Evolutionary conservation across 1,139 yeast species (phyloP), one percentile per base, ranked within the genome.

Genomic region (Starmera stellimalicola): DNA sequence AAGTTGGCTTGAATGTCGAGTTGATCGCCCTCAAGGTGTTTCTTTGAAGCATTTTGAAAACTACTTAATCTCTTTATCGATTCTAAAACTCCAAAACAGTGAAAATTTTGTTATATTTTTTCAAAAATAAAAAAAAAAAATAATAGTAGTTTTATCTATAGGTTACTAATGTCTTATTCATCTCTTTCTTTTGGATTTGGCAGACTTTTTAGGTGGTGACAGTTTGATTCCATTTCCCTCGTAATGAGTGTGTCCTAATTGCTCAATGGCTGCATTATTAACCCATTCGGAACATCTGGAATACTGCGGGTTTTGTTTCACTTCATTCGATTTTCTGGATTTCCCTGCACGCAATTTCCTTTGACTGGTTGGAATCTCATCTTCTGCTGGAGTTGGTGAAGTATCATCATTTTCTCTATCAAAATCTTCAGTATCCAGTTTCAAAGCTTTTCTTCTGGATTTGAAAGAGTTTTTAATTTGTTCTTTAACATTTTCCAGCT

Each of bases 241-340:
- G 41, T 72, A 76, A 37, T 76, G 70, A 0, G 70, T 57, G 42
- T 64, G 64, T 6, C 75, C 81, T 19, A 63, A 57, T 31, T 55
- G 50, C 12, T 73, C 78, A 17, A 65, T 46, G 2, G 83, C 81
- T 14, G 63, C 55, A 7, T 74, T 65, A 45, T 77, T 77, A 18
- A 73, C 75, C 84, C 84, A 77, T 38, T 71, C 75, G 5, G 64
- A 47, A 18, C 73, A 73, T 34, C 77, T 53, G 18, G 62, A 58
- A 30, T 61, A 49, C 37, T 65, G 73, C 34, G 68, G 57, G 15
- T 64, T 63, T 20, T 57, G 52, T 34, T n/a, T n/a, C n/a, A n/a
- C n/a, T n/a, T n/a, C n/a, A n/a, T n/a, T n/a, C n/a, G n/a, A n/a
- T n/a, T n/a, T n/a, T n/a, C n/a, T n/a, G n/a, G n/a, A n/a, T n/a